A percentile compares a stretch with the other conserved stretches of the same genome.
Evolutionary conservation across 2,329 filamentous ascomycete genomes (phyloP).

Genomic region (Cordyceps tenuipes): DNA sequence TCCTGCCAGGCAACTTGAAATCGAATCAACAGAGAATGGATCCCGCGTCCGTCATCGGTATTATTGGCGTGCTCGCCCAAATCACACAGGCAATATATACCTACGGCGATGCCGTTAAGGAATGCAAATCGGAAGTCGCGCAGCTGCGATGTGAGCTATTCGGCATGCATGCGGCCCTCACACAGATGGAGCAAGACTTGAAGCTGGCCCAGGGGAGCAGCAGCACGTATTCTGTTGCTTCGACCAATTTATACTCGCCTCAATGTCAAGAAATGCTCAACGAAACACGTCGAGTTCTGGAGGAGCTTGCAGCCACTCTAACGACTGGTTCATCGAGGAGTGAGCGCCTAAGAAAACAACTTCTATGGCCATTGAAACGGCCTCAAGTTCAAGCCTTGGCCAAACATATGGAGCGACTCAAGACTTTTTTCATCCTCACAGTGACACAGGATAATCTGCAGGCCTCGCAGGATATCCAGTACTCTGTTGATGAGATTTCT

Average conservation of each 20-base stretch:
- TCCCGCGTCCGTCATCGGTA: constrained; percentile 2
- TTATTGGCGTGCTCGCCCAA: constrained; percentile 7
- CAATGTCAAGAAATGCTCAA: constrained; percentile 7
- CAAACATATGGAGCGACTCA: constrained; percentile 1
- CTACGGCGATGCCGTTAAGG: constrained; percentile 4
- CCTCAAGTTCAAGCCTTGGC: background rate
- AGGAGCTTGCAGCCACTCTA: background rate
- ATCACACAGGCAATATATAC: background rate
- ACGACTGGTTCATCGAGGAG: background rate
- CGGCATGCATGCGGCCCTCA: constrained; percentile 3
- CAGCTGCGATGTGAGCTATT: constrained; percentile 9
- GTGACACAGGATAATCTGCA: constrained; percentile 5
- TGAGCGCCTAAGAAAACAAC: background rate
- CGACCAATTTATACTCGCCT: background rate
- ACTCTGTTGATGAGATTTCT: background rate
- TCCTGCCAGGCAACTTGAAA: background rate
- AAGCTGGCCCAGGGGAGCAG: background rate
- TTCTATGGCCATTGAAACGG: constrained; percentile 7
- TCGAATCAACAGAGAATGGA: background rate
- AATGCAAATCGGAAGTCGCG: constrained; percentile 7
- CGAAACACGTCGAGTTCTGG: constrained; percentile 1
- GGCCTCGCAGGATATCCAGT: background rate
- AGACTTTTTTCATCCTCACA: constrained; percentile 7
- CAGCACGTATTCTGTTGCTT: background rate
- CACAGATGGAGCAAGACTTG: constrained; percentile 4